phyloP scores from a whole-genome alignment of 208 protist species.

The Tritrichomonas foetus region DNA sequence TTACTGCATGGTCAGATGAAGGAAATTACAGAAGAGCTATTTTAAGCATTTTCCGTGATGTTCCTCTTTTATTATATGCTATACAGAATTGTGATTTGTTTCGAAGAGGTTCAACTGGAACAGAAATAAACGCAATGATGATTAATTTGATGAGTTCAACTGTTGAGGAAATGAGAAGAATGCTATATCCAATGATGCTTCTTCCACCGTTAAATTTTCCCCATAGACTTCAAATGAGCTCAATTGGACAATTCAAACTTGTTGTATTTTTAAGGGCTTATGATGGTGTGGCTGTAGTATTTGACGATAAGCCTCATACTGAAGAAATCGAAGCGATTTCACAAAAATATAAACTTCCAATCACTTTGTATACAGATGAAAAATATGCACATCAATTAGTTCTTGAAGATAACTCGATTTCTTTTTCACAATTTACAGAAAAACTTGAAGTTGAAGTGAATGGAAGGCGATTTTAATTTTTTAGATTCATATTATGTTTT shows the following conservation, averaged over 20 bases:
- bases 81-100: neutral
- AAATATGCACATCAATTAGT: neutral
- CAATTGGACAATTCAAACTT: neutral
- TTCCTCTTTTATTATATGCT: neutral
- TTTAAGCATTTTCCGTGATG: neutral
- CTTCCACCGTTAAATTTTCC: neutral
- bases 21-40: neutral
- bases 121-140: neutral
- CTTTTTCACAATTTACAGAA: neutral
- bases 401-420: neutral
- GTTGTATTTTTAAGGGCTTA: neutral
- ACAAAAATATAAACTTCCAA: neutral
- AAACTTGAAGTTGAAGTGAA: neutral
- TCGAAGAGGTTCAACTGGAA: neutral
- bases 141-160: neutral
- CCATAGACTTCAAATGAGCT: neutral
- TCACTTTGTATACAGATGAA: neutral
- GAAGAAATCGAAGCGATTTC: neutral
- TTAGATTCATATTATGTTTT: too few relatives aligned
- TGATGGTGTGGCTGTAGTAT: neutral
- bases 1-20: neutral
- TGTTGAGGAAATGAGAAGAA: neutral
- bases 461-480: neutral
- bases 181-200: neutral
- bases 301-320: neutral